Percentiles rank a stretch among this genome's conserved stretches.
Evolutionary conservation across 2,329 filamentous ascomycete species (phyloP).

Genomic region (Scedosporium minutisporum): DNA sequence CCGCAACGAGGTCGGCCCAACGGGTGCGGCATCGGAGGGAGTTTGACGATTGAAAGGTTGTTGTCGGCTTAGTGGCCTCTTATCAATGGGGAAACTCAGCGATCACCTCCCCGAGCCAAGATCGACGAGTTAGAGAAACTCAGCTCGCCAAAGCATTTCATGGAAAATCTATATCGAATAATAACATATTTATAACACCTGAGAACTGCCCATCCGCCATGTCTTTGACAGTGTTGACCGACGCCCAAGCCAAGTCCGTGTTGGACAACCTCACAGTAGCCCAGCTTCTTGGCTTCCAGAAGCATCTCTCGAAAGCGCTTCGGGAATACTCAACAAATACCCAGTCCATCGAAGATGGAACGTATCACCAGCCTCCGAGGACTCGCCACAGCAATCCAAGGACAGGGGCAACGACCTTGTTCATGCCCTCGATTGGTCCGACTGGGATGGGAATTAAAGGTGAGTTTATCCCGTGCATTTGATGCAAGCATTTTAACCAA

Average conservation of each 20-base stretch:
- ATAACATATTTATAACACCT: too few relatives aligned
- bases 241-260: slow-evolving; percentile 44
- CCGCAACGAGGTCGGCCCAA: too few relatives aligned
- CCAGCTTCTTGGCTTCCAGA: slow-evolving; percentile 44
- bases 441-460: slow-evolving; percentile 60
- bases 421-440: slow-evolving; percentile 63
- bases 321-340: slow-evolving; percentile 53
- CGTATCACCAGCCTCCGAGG: slow-evolving; percentile 47
- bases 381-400: slow-evolving; percentile 35
- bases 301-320: slow-evolving; percentile 39
- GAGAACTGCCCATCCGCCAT: slow-evolving; percentile 24
- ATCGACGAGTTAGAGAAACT: too few relatives aligned
- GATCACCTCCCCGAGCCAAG: too few relatives aligned
- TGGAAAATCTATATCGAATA: too few relatives aligned
- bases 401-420: slow-evolving; percentile 52
- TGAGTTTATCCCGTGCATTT: slow-evolving; percentile 15
- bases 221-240: slow-evolving; percentile 49
- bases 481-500: background rate
- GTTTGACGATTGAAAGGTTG: too few relatives aligned
- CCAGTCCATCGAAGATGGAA: slow-evolving; percentile 28
- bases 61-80: too few relatives aligned
- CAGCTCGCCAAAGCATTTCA: too few relatives aligned
- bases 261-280: slow-evolving; percentile 42
- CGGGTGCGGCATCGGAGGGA: too few relatives aligned
- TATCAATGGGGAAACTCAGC: too few relatives aligned